phyloP scores from a whole-genome alignment of 352 stramenopile genomes.

The Pythium pyrilobum region DNA sequence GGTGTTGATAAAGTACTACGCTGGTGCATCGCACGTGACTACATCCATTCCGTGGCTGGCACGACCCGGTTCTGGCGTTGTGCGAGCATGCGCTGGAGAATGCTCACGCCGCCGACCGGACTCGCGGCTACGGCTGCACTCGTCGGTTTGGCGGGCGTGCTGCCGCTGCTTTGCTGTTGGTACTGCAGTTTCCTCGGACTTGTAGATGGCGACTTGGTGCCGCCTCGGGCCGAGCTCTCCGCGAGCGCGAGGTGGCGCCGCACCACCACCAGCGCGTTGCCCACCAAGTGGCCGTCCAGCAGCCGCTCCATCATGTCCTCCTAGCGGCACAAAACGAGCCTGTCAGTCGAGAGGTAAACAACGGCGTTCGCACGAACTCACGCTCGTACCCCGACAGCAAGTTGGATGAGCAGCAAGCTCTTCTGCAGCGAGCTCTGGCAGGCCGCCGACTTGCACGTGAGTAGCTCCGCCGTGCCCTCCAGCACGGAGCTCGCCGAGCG shows the following conservation, averaged over 20 bases:
- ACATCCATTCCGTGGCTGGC: conserved; percentile 17
- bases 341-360: neutral
- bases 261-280: conserved; percentile 12
- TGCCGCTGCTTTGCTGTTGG: neutral
- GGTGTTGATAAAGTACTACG: too few species aligned
- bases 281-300: conserved; percentile 6
- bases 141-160: conserved; percentile 2
- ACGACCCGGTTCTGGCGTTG: conserved; percentile 52
- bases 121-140: neutral
- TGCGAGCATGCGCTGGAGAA: conserved; percentile 53
- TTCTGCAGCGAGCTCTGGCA: conserved; percentile 45
- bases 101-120: conserved; percentile 24
- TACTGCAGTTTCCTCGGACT: conserved; percentile 13
- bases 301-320: conserved; percentile 10
- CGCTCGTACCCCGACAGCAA: conserved; percentile 32
- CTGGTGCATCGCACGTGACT: too few species aligned
- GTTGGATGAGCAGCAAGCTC: conserved; percentile 26
- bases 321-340: neutral
- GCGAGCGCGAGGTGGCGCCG: conserved; percentile 8
- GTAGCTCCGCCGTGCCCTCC: conserved; percentile 20
- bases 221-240: neutral
- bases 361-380: too few species aligned
- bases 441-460: conserved; percentile 40
- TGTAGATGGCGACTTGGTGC: conserved; percentile 5
- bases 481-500: conserved; percentile 20